Percentiles rank a stretch among this genome's conserved stretches.
Evolutionary conservation across 2,329 filamentous ascomycete species (phyloP).

Genomic region (Catunica adiposa): DNA sequence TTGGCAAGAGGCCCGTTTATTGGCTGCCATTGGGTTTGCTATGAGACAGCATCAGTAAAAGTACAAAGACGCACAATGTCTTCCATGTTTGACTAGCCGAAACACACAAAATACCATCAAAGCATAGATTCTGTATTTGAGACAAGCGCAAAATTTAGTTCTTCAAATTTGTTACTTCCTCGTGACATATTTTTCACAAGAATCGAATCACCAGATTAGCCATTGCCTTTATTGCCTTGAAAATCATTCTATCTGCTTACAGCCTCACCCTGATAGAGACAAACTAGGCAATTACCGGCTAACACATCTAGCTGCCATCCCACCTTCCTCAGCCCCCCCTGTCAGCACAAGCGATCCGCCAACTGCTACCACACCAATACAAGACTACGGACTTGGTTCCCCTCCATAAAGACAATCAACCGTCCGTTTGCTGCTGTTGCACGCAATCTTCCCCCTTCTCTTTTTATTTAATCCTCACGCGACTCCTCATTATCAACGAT

Average conservation of each 20-base stretch:
- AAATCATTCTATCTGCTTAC: background rate
- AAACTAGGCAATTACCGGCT: conserved; percentile 2
- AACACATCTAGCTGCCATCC: conserved; percentile 5
- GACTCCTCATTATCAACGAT: too few relatives aligned
- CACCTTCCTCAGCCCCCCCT: background rate
- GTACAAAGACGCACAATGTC: background rate
- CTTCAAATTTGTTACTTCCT: background rate
- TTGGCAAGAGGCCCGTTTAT: background rate
- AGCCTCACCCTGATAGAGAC: background rate
- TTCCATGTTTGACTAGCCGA: too few relatives aligned
- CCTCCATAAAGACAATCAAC: background rate
- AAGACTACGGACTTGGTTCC: background rate
- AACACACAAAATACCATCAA: too few relatives aligned
- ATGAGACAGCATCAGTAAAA: background rate
- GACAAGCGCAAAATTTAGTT: too few relatives aligned
- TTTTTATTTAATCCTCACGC: background rate
- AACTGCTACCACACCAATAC: background rate
- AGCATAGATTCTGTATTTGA: too few relatives aligned
- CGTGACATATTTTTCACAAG: background rate
- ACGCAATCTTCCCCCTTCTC: background rate
- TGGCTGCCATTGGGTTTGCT: background rate
- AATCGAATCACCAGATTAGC: too few relatives aligned
- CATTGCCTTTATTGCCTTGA: too few relatives aligned
- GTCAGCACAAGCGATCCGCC: background rate
- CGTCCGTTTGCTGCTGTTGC: background rate